These are phyloP conservation scores for Vitis rupestris DNA, from an alignment of 164 flowering plant genomes.

Conservation along the genomic window DNA sequence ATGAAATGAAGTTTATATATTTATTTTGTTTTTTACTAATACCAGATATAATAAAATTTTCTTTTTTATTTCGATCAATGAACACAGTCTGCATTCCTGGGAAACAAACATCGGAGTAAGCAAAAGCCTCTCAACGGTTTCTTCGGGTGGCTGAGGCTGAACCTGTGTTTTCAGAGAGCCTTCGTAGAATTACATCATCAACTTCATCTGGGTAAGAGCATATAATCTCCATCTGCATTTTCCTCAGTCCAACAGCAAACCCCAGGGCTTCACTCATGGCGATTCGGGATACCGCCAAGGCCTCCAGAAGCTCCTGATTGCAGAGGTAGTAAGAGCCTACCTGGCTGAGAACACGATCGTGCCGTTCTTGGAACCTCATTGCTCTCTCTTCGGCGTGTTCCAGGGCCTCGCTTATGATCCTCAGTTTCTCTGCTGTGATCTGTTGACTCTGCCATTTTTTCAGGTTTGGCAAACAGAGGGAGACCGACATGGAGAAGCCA, in stretches of 20 bases:
- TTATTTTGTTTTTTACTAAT: too few species aligned
- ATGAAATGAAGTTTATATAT: too few species aligned
- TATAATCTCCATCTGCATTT: slow-evolving; percentile 42
- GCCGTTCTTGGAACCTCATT: slow-evolving; percentile 39
- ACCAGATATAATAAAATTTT: too few species aligned
- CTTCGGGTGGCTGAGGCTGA: too few species aligned
- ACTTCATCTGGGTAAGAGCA: slow-evolving; percentile 24
- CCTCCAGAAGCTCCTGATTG: slow-evolving; percentile 34
- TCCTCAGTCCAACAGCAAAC: slow-evolving; percentile 35
- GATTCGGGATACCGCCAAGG: slow-evolving; percentile 36
- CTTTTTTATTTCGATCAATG: too few species aligned
- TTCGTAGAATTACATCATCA: slow-evolving; percentile 4
- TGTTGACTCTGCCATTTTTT: slow-evolving; percentile 27
- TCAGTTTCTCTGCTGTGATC: slow-evolving; percentile 31
- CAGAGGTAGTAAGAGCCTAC: slow-evolving; percentile 39
- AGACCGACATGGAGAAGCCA: slow-evolving; percentile 43
- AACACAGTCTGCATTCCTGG: too few species aligned
- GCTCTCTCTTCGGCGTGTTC: slow-evolving; percentile 28
- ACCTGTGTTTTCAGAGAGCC: neutral
- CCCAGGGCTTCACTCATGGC: slow-evolving; percentile 52
- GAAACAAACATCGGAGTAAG: too few species aligned
- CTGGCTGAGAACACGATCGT: slow-evolving; percentile 46
- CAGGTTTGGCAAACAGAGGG: slow-evolving; percentile 26
- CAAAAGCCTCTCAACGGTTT: too few species aligned
- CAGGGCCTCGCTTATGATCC: slow-evolving; percentile 37